Percentiles rank a stretch among this genome's conserved stretches.
These are phyloP conservation scores for Miamiensis avidus DNA, from an alignment of 169 alveolate genomes.

Conservation along the genomic window DNA sequence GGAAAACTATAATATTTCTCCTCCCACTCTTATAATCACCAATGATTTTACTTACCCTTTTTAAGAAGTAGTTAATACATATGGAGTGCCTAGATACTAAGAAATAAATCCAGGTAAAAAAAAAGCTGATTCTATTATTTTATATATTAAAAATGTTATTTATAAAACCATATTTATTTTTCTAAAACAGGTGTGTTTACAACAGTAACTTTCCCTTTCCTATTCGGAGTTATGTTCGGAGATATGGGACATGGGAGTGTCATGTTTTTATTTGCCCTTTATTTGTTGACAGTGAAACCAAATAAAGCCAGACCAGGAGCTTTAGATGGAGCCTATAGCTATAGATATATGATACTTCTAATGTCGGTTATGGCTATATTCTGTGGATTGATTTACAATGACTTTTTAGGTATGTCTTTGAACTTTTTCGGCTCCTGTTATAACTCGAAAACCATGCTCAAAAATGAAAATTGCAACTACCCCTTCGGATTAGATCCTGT, in stretches of 20 bases:
- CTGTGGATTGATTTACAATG: slow-evolving; percentile 98
- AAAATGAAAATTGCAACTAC: slow-evolving; percentile 66
- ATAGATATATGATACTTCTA: slow-evolving; percentile 92
- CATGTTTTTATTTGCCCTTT: slow-evolving; percentile 82
- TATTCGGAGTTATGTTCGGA: slow-evolving; percentile 99
- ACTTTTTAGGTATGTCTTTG: slow-evolving; percentile 95
- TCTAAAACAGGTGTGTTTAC: slow-evolving; percentile 80
- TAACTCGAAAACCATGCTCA: neutral
- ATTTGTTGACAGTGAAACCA: slow-evolving; percentile 9
- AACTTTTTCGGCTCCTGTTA: slow-evolving; percentile 90
- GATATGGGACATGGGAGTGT: slow-evolving; percentile 99
- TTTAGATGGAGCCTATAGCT: neutral
- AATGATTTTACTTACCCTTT: slow-evolving; percentile 88
- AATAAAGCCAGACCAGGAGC: slow-evolving; percentile 5
- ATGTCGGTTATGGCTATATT: slow-evolving; percentile 96
- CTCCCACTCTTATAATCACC: slow-evolving; percentile 96
- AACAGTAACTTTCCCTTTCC: slow-evolving; percentile 97
- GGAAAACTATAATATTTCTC: slow-evolving; percentile 59
- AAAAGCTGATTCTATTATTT: neutral
- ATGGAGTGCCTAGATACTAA: slow-evolving; percentile 98
- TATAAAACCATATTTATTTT: no score
- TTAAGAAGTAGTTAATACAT: slow-evolving; percentile 97
- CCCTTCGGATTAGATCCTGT: slow-evolving; percentile 98
- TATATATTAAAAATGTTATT: no score
- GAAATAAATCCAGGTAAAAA: slow-evolving; percentile 96